Percentiles rank a stretch among this genome's conserved stretches.
phyloP scores from a whole-genome alignment of 345 rosid genomes.

The Theobroma cacao region DNA sequence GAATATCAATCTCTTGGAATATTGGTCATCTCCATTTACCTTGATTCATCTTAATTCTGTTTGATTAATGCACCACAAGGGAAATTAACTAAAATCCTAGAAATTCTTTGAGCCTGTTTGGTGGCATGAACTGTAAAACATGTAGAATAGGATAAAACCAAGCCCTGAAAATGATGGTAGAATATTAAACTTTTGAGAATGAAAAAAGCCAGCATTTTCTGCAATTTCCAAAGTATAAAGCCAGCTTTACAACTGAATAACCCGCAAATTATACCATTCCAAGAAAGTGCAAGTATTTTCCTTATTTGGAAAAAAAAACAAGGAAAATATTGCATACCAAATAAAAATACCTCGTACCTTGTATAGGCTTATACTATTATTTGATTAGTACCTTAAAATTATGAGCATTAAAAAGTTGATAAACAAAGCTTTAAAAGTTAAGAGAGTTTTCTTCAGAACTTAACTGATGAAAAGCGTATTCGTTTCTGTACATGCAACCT shows the following conservation, averaged over 20 bases:
- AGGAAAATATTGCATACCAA: neutral
- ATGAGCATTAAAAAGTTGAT: no score
- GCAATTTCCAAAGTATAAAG: no score
- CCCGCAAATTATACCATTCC: neutral
- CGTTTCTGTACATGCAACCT: slow-evolving; percentile 51
- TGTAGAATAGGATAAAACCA: no score
- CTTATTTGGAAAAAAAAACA: no score
- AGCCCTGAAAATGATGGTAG: no score
- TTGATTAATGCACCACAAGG: neutral
- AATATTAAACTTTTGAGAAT: no score
- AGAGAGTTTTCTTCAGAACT: slow-evolving; percentile 15
- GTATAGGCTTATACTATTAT: neutral
- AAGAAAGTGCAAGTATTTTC: no score
- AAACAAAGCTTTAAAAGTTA: neutral
- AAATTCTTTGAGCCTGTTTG: no score
- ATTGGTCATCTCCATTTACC: neutral
- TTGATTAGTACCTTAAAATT: neutral
- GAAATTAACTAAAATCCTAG: neutral
- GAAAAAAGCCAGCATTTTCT: no score
- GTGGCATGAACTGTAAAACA: no score
- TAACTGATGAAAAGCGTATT: slow-evolving; percentile 62
- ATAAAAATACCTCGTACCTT: neutral
- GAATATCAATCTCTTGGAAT: neutral
- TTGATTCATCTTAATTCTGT: neutral
- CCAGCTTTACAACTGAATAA: no score